Base-by-base conservation (phyloP, 208 protist genomes). In the Phytomonas sp. region DNA sequence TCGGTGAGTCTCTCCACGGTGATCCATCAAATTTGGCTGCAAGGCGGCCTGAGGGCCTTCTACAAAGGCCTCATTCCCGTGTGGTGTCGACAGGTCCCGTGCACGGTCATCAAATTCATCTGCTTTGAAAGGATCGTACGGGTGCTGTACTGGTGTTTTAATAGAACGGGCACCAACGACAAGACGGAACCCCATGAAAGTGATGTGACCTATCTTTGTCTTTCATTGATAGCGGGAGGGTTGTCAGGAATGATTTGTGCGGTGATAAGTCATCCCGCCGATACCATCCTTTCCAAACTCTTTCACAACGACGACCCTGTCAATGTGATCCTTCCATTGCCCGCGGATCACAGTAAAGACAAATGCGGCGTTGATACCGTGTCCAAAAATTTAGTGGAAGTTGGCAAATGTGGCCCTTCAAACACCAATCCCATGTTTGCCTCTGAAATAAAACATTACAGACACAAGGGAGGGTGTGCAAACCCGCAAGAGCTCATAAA, bases 211-310 rank as follows among this genome's bases (percentile, higher is more conserved):
- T 73, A 86, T 56, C 36, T 91, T 32, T 30, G 73, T 70, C 71
- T 82, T 36, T 83, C 94, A 37, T 29, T 95, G 29, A 42, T 83
- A 33, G 78, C 93, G 14, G 97, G 97, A 71, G 82, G 95, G 68
- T 73, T 94, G 67, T 92, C 97, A 8, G 97, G 97, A 65, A 63
- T 98, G 23, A 67, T 97, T 36, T 95, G 88, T 73, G 94, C 84
- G 11, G 71, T 97, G 62, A 85, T 98, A 36, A 98, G 97, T 12
- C 97, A 99, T 77, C 97, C 97, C 16, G 96, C 95, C 29, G 97
- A 99, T 76, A 96, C 92, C 12, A 61, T 99, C n/a, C 73, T 98
- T 16, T 98, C 95, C 7, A 89, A 87, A 67, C 62, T 98, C 29
- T 97, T 88, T 66, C 81, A 86, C 31, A 34, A 32, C 19, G 59